These are phyloP conservation scores for Lactifluus rugatus DNA, from an alignment of 768 basidiomycete genomes.

Conservation along the genomic window DNA sequence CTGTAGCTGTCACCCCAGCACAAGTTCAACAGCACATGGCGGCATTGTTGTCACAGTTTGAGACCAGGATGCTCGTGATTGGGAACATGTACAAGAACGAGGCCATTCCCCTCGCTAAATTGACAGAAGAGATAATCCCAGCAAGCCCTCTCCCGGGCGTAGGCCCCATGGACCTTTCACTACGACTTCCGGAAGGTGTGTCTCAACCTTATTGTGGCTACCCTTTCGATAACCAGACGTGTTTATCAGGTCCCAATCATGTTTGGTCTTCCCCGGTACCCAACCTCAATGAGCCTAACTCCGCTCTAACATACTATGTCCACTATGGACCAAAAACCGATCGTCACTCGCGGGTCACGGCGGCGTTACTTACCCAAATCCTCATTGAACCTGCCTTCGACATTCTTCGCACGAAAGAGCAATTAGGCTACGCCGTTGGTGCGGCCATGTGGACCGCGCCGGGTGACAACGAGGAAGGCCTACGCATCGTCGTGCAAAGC, in stretches of 20 bases:
- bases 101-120: slow-evolving; percentile 61
- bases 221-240: neutral
- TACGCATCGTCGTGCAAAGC: slow-evolving; percentile 82
- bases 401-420: slow-evolving; percentile 84
- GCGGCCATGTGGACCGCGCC: slow-evolving; percentile 45
- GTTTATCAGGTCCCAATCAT: slow-evolving; percentile 51
- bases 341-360: slow-evolving; percentile 51
- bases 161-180: slow-evolving; percentile 40
- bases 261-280: slow-evolving; percentile 57
- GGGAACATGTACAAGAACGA: slow-evolving; percentile 86
- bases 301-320: slow-evolving; percentile 75
- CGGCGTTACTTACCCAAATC: slow-evolving; percentile 71
- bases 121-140: slow-evolving; percentile 56
- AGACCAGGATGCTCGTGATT: slow-evolving; percentile 62
- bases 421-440: slow-evolving; percentile 87
- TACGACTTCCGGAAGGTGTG: slow-evolving; percentile 66
- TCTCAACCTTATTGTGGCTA: neutral
- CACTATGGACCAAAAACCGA: slow-evolving; percentile 66
- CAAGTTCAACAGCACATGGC: slow-evolving; percentile 57
- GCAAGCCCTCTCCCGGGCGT: slow-evolving; percentile 43
- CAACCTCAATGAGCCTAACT: slow-evolving; percentile 83
- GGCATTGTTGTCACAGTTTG: slow-evolving; percentile 50
- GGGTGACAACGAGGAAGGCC: slow-evolving; percentile 62
- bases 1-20: slow-evolving; percentile 56
- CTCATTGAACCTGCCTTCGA: slow-evolving; percentile 90